Conservation (phyloP, 75 land plant genomes). For the Selaginella tamariscina region DNA sequence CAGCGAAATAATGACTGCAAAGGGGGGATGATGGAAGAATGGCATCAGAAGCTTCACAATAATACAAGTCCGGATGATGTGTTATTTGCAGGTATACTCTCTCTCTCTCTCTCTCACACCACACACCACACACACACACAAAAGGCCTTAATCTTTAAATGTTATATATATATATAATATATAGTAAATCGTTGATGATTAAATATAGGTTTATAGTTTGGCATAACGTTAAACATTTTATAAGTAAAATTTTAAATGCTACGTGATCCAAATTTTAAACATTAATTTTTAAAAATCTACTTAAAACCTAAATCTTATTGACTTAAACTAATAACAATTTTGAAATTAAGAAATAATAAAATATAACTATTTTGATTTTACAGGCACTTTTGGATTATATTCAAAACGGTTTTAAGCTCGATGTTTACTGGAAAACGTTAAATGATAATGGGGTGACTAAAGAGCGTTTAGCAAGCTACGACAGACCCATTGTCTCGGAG, state of each 20-base stretch:
- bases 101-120: too few species aligned
- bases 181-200: too few species aligned
- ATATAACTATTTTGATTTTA: constrained; percentile 12
- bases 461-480: constrained; percentile 84
- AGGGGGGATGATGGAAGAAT: constrained; percentile 99
- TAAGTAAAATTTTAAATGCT: too few species aligned
- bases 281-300: too few species aligned
- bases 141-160: too few species aligned
- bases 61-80: constrained; percentile 99
- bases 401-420: constrained; percentile 56
- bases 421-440: constrained; percentile 86
- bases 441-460: constrained; percentile 91
- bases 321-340: neutral
- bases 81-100: constrained; percentile 76
- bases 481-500: constrained; percentile 81
- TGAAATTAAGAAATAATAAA: too few species aligned
- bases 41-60: constrained; percentile 99
- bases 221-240: too few species aligned
- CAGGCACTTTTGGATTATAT: constrained; percentile 93
- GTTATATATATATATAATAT: too few species aligned
- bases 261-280: too few species aligned
- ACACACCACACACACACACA: too few species aligned
- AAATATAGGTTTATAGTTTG: too few species aligned
- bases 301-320: too few species aligned
- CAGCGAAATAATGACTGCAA: constrained; percentile 94